These are phyloP conservation scores for Spinacia oleracea DNA, from an alignment of 179 eudicot genomes.

Conservation along the genomic window DNA sequence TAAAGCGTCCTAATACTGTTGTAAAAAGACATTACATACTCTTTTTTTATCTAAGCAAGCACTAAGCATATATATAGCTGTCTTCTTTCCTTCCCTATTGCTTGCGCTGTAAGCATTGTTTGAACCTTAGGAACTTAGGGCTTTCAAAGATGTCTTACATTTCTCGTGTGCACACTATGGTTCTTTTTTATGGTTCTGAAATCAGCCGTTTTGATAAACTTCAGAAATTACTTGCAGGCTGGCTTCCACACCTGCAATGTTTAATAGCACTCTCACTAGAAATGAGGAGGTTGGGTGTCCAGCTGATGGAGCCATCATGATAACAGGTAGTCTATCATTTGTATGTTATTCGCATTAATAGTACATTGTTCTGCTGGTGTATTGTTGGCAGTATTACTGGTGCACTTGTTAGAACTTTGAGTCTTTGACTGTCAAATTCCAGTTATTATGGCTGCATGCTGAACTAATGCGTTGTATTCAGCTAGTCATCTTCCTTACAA, in stretches of 20 bases:
- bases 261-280: conserved; percentile 82
- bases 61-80: neutral
- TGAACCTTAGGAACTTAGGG: neutral
- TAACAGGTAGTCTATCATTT: conserved; percentile 62
- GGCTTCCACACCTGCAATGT: conserved; percentile 99
- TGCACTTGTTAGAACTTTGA: conserved; percentile 6
- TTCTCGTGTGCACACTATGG: conserved; percentile 2
- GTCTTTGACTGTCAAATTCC: neutral
- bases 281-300: conserved; percentile 69
- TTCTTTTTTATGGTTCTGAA: neutral
- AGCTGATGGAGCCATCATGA: conserved; percentile 95
- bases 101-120: neutral
- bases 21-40: neutral
- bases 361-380: neutral
- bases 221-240: conserved; percentile 44
- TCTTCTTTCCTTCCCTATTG: neutral
- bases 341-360: neutral
- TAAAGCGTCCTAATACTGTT: neutral
- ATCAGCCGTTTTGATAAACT: conserved; percentile 20
- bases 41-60: neutral
- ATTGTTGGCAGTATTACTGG: neutral
- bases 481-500: conserved; percentile 99
- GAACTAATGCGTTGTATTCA: conserved; percentile 32
- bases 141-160: neutral
- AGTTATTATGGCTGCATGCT: neutral